Base-by-base conservation (phyloP, 345 rosid genomes). In the Jatropha curcas region DNA sequence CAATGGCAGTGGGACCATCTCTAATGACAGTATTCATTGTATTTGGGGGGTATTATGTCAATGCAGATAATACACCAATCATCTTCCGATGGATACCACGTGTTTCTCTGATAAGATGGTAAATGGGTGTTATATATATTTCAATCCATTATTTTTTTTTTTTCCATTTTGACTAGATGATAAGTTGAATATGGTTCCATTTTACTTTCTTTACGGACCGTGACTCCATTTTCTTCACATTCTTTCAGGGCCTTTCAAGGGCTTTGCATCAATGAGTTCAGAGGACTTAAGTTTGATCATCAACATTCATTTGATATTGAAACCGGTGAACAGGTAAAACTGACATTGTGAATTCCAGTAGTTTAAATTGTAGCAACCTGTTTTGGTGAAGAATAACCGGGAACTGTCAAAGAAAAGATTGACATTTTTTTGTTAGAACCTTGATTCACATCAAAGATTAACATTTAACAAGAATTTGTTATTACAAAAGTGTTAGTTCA, bases 1-100 rank as follows among this genome's bases (percentile, higher is more conserved):
- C 99, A 67, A 92, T 90, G 99, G 97, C 99, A 14, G 76, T 95
- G 30, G 99, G 99, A 51, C 99, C 98, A 35, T 95, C 99, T 70
- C 96, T 92, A 71, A 95, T 95, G 99, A 95, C 97, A 33, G 97
- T 95, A 71, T 92, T 95, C 70, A 84, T 92, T 12, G 99, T 95
- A 45, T 95, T 95, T 69, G 97, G 98, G 77, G 99, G 98, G 48
- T 92, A 88, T 82, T 92, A 90, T 70, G 88, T 90, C 76, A 95
- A 89, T 78, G 88, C 98, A 69, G 94, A 86, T 60, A 92, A 90
- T 75, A 90, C 98, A 41, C 99, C 99, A 52, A 84, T 90, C 25
- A 81, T 89, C 84, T 95, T 95, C 81, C 90, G 90, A 71, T 92
- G 98, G 98, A 90, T 95, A 80, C 99, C 99, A 41, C 83, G 79